phyloP scores from a whole-genome alignment of 148 eudicot genomes.

The Rhododendron molle region DNA sequence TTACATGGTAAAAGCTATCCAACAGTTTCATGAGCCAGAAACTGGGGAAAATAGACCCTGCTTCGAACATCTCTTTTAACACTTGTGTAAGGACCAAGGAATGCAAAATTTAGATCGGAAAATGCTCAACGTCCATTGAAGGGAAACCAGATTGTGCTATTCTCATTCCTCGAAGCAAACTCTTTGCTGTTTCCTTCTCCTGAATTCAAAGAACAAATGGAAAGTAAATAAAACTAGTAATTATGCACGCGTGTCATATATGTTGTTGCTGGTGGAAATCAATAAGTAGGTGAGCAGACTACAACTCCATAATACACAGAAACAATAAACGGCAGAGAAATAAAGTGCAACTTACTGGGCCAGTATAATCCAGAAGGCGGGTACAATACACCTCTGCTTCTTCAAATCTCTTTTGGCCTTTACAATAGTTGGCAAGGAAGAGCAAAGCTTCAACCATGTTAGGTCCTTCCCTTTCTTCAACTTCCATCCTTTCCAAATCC shows the following conservation, averaged over 20 bases:
- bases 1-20: background rate
- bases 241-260: background rate
- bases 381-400: slow-evolving; percentile 94
- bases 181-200: slow-evolving; percentile 96
- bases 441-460: slow-evolving; percentile 78
- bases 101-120: slow-evolving; percentile 43
- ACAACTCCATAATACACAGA: background rate
- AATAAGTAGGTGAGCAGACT: background rate
- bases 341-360: slow-evolving; percentile 60
- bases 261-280: background rate
- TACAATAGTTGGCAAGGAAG: slow-evolving; percentile 72
- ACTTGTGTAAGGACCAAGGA: background rate
- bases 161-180: slow-evolving; percentile 78
- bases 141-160: slow-evolving; percentile 51
- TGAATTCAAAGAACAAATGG: slow-evolving; percentile 25
- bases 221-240: background rate
- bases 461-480: slow-evolving; percentile 88
- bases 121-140: slow-evolving; percentile 55
- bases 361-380: slow-evolving; percentile 81
- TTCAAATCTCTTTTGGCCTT: slow-evolving; percentile 62
- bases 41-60: background rate
- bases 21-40: slow-evolving; percentile 2
- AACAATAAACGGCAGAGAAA: background rate
- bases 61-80: background rate
- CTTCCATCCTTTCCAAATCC: slow-evolving; percentile 96